phyloP scores from a whole-genome alignment of 768 basidiomycete species.

The Naematelia encephala region DNA sequence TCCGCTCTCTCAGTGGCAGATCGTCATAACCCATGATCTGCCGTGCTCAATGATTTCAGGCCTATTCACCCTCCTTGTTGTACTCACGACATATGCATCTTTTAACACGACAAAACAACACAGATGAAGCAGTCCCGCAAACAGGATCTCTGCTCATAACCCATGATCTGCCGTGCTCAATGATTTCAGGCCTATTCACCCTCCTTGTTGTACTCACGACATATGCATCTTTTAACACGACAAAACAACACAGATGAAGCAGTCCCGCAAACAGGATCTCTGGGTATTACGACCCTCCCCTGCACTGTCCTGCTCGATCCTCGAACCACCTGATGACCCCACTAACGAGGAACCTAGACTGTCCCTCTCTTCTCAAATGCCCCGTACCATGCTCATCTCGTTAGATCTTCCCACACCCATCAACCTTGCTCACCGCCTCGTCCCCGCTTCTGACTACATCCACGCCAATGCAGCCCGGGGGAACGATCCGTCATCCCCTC shows the following conservation, averaged over 20 bases:
- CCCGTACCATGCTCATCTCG: background rate
- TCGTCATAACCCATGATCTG: background rate
- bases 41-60: too few relatives aligned
- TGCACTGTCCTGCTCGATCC: constrained; percentile 2
- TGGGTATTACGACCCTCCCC: constrained; percentile 26
- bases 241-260: background rate
- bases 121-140: constrained; percentile 3
- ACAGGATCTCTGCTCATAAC: constrained; percentile 30
- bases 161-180: background rate
- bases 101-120: background rate
- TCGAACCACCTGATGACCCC: background rate
- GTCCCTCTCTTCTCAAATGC: background rate
- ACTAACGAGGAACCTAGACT: background rate
- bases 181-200: too few relatives aligned
- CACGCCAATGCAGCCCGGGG: background rate
- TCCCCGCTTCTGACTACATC: constrained; percentile 1
- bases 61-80: background rate
- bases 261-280: constrained; percentile 26
- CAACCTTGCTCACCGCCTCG: background rate
- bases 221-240: background rate
- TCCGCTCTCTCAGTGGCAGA: constrained; percentile 52
- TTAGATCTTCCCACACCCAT: background rate
- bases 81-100: background rate
- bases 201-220: background rate
- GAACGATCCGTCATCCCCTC: constrained; percentile 5